Percentiles rank a stretch among this genome's conserved stretches.
Evolutionary conservation across 2,329 filamentous ascomycete genomes (phyloP).

Genomic region (Verticillium albo-atrum): DNA sequence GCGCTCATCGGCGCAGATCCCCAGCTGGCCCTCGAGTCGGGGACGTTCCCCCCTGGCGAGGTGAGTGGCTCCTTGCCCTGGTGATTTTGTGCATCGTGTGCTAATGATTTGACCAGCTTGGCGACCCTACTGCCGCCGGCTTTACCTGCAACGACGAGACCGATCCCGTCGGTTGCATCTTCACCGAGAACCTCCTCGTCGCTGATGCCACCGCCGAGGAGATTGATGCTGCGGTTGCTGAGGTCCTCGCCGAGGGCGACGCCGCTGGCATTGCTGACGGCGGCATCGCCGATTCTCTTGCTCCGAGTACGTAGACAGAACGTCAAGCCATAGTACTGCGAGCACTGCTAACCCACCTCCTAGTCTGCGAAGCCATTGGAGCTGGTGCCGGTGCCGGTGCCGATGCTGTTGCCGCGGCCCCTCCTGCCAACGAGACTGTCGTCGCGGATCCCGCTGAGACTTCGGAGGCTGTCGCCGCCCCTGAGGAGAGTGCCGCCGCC

Average conservation of each 20-base stretch:
- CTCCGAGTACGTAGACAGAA: neutral
- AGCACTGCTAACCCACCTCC: neutral
- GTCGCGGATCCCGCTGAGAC: neutral
- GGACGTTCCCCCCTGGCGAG: slow-evolving; percentile 59
- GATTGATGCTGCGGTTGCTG: slow-evolving; percentile 42
- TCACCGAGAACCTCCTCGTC: slow-evolving; percentile 45
- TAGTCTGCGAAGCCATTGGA: neutral
- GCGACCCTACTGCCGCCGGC: slow-evolving; percentile 17
- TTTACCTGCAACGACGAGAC: slow-evolving; percentile 42
- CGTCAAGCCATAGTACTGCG: neutral
- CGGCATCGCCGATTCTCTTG: neutral
- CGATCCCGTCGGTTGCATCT: slow-evolving; percentile 50
- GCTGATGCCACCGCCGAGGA: slow-evolving; percentile 49
- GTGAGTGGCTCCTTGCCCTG: slow-evolving; percentile 25
- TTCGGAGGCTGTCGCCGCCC: neutral
- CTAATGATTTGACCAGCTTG: neutral
- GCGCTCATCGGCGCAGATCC: slow-evolving; percentile 59
- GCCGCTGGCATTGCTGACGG: slow-evolving; percentile 11
- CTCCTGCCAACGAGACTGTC: slow-evolving; percentile 6
- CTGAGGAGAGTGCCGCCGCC: neutral
- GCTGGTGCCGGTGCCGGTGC: slow-evolving; percentile 8
- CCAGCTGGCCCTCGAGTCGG: slow-evolving; percentile 53
- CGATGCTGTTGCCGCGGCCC: slow-evolving; percentile 9
- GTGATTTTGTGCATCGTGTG: neutral
- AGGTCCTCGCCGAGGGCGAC: slow-evolving; percentile 19